Base-by-base conservation (phyloP, 2,329 filamentous ascomycete species). In the Calonectria hongkongensis region DNA sequence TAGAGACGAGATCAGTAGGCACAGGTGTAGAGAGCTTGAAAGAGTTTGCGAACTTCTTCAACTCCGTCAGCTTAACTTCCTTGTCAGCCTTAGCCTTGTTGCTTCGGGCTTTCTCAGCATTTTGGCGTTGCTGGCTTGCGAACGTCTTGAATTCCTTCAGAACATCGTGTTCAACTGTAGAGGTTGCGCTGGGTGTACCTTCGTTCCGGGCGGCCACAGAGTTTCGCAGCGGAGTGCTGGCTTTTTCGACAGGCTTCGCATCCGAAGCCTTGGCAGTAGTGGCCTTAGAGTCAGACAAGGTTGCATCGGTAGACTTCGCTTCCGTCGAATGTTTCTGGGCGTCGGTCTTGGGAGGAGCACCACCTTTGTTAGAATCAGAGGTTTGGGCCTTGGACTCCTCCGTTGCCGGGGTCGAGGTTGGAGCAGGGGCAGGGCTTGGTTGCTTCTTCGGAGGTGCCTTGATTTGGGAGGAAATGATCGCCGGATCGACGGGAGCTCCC, bases 1-100 rank as follows among this genome's bases (percentile, higher is more conserved):
- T 99, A 1, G 95, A 93, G 33, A 99, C 95, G 43, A 99, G 86
- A 83, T 99, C 97, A 65, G 91, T 92, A 1, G 97, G 97, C 13
- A 99, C 95, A 7, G 96, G 95, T 3, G 96, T 98, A 63, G 94
- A 93, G 21, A 99, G 90, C 86, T 98, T 98, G 88, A 99, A 99
- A 82, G 91, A 97, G 78, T 93, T 91, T 1, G 97, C 95, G 84
- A 99, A 99, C 81, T 96, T 98, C 88, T 97, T 97, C 71, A 99
- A 86, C 85, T 99, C 97, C 72, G 95, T 98, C 74, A 99, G 85
- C 84, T 98, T 98, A 76, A 97, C 92, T 77, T 96, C 95, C 83
- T 98, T 98, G 82, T 98, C 97, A 72, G 89, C 89, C 81, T 89
- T 91, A 12, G 88, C 88, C 82, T 92, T 93, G 77, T 84, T 89